Evolutionary conservation across 2,329 filamentous ascomycete genomes (phyloP), one percentile per base, ranked within the genome.

Genomic region (Talaromyces islandicus): DNA sequence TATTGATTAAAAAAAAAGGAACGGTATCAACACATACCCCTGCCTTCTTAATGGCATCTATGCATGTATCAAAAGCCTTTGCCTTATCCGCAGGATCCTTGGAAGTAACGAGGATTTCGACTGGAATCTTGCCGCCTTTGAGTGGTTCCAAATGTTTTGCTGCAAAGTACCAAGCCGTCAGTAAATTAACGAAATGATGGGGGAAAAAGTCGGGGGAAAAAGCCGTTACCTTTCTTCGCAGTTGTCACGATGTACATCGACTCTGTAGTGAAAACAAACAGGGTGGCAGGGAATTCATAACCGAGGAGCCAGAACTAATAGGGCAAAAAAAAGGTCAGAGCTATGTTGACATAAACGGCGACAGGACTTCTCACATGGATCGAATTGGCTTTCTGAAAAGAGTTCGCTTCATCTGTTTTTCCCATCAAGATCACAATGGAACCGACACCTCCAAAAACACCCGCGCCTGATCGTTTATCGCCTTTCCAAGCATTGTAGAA

Each of bases 201-300:
- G 4, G 12, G 25, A 29, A 10, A 27, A 52, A 11, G 38, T 25
- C 17, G n/a, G n/a, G n/a, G 43, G 14, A 46, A 17, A 27, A 4
- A 27, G 41, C 57, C 50, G 69, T 65, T 73, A 96, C 92, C 93
- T 86, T 99, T 99, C 80, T 99, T 99, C 61, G 91, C 88, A 6
- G 94, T 99, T 7, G 94, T 99, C 65, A 99, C 87, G 62, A 97
- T 88, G 77, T 94, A 95, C 68, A 97, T 82, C 53, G 87, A 86
- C 63, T 97, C 94, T 63, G 88, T 80, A 1, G 93, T 97, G 74
- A 99, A 87, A 57, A 99, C 83, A 81, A 99, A 91, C 64, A 99
- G 81, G 0, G 94, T 99, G 43, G 93, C 92, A 35, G 94, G 94
- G 71, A 99, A 99, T 75, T 99, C 94, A 81, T 99, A 99, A 69